Conservation (phyloP, 2,329 filamentous ascomycete species). For the Stachybotrys elegans region DNA sequence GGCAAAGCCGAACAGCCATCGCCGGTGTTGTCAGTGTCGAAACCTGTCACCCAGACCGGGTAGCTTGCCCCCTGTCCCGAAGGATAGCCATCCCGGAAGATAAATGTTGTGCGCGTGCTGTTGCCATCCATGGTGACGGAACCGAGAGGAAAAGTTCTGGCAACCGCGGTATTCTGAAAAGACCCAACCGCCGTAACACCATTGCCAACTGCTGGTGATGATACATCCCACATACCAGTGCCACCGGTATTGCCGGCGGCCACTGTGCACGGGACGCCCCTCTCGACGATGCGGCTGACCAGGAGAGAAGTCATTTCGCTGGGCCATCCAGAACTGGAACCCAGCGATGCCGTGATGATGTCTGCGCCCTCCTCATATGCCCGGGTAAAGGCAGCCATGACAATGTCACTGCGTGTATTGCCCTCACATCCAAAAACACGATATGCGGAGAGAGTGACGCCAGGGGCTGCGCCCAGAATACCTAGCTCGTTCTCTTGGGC, state of each 20-base stretch:
- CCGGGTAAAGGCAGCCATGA: conserved; percentile 48
- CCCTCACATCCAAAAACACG: conserved; percentile 47
- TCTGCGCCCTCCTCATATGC: conserved; percentile 46
- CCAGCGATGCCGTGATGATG: conserved; percentile 19
- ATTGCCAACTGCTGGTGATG: conserved; percentile 8
- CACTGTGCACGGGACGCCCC: conserved; percentile 12
- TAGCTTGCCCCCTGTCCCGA: neutral
- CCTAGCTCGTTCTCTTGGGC: conserved; percentile 25
- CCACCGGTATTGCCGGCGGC: conserved; percentile 22
- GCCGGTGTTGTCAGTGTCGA: neutral
- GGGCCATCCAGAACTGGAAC: conserved; percentile 12
- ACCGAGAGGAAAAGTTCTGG: conserved; percentile 29
- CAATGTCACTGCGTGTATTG: conserved; percentile 39
- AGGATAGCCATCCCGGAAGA: neutral
- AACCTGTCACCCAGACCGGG: neutral
- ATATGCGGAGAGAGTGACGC: conserved; percentile 46
- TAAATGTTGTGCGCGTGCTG: neutral
- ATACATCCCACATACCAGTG: conserved; percentile 7
- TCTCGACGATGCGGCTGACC: conserved; percentile 34
- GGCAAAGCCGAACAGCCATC: conserved; percentile 24
- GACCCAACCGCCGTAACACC: conserved; percentile 11
- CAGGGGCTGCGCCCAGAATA: conserved; percentile 48
- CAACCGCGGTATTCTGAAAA: conserved; percentile 19
- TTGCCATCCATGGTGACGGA: conserved; percentile 25
- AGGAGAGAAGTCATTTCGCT: conserved; percentile 37